Base-by-base conservation (phyloP, 306 rosid genomes). In the Corylus avellana region DNA sequence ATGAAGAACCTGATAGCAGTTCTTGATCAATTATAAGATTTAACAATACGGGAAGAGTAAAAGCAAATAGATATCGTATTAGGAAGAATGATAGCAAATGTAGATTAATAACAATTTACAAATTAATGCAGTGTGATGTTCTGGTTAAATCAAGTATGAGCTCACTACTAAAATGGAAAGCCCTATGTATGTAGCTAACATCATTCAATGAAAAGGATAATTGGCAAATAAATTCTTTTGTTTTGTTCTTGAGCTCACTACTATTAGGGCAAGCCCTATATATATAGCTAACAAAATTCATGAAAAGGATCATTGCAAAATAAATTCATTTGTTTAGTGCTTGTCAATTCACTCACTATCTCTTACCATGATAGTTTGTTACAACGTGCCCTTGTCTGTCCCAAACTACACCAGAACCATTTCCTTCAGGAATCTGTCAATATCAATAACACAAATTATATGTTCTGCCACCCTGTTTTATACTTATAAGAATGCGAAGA, bases 391-490 rank as follows among this genome's bases (percentile, higher is more conserved):
- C 99, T 75, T 91, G 92, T 29, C 82, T 87, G 78, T 95, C 98
- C 99, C 99, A 95, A 58, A 95, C 93, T 62, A 95, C 96, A 76
- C 99, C 99, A 55, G 99, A 93, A 81, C 98, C 99, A 84, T 95
- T 92, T 88, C 99, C 99, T 88, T 95, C 99, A 22, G 99, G 98
- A 88, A 95, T 82, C 99, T 95, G 89, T 42, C 53, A 57, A 79
- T 22, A 79, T 69, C 47, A 70, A 73, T 37, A 81, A 77, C 39
- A 54, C 35, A 12, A 54, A 79, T 73, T 62, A 76, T 32, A 68
- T 69, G 47, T 18, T 50, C 78, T 51, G 29, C 72, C 76, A 63
- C 57, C 18, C n/a, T 32, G 20, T 69, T 63, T 57, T 25, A 48
- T 55, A 44, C 84, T 51, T 55, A 72, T 69, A 69, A 27, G 72